Conservation (phyloP, 176 grass and related monocot genomes). For the Triticum urartu region DNA sequence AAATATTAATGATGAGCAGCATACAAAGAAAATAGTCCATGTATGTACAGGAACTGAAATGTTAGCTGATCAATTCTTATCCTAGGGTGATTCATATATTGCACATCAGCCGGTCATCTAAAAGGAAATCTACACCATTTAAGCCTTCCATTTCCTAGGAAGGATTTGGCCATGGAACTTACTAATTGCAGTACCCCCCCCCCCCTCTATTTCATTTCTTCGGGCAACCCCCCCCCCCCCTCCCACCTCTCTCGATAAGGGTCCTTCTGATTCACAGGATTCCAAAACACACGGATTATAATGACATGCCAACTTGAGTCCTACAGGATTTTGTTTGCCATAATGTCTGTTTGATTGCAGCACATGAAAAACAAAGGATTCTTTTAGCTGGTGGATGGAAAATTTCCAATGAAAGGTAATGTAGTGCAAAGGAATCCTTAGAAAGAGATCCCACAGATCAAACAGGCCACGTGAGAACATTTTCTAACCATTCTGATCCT, state of each 20-base stretch:
- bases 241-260: no score
- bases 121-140: background rate
- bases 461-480: background rate
- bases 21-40: background rate
- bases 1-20: background rate
- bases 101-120: background rate
- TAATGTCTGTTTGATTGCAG: background rate
- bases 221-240: no score
- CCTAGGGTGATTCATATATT: background rate
- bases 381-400: background rate
- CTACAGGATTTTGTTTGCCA: background rate
- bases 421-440: background rate
- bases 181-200: background rate
- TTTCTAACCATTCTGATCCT: background rate
- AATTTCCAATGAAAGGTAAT: background rate
- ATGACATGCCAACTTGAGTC: background rate
- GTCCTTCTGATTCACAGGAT: no score
- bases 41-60: slow-evolving; percentile 1
- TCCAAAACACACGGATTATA: no score
- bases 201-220: no score
- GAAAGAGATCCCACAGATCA: background rate
- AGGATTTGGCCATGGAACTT: background rate
- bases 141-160: background rate
- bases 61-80: background rate
- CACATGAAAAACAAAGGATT: background rate